These are phyloP conservation scores for Pulveroboletus sp. DNA, from an alignment of 768 basidiomycete genomes.

Conservation along the genomic window DNA sequence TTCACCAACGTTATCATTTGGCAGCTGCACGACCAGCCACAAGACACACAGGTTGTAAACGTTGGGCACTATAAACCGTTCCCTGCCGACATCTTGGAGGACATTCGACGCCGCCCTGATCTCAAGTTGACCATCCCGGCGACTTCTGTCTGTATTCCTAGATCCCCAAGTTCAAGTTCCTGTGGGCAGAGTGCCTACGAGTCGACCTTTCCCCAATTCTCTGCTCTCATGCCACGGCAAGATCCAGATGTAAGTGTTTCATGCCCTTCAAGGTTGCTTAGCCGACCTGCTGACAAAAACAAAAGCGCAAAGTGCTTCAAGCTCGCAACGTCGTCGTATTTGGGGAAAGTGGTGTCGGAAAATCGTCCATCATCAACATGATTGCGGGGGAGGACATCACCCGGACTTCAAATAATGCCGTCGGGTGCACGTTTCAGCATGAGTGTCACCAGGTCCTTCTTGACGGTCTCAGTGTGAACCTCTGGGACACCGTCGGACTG, in stretches of 20 bases:
- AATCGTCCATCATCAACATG: constrained; percentile 43
- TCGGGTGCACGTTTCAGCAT: constrained; percentile 35
- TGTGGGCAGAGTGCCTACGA: constrained; percentile 11
- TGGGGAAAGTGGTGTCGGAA: constrained; percentile 39
- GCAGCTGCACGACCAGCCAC: constrained; percentile 4
- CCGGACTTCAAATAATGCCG: constrained; percentile 26
- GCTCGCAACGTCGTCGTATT: constrained; percentile 38
- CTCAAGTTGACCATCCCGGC: constrained; percentile 11
- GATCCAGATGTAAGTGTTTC: constrained; percentile 6
- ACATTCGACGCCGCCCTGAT: constrained; percentile 4
- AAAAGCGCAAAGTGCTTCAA: constrained; percentile 6
- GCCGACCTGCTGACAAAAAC: constrained; percentile 1
- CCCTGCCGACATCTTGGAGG: constrained; percentile 8
- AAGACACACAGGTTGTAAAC: constrained; percentile 2
- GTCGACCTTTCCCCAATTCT: constrained; percentile 2
- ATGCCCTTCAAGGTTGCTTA: background rate
- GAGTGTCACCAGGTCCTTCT: constrained; percentile 23
- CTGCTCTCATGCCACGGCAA: constrained; percentile 7
- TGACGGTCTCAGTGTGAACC: constrained; percentile 14
- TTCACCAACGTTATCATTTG: constrained; percentile 3
- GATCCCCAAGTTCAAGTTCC: constrained; percentile 1
- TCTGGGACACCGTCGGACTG: constrained; percentile 35
- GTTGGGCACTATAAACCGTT: background rate
- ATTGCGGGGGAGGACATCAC: constrained; percentile 28
- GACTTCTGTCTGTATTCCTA: background rate